Percentiles rank a stretch among this genome's conserved stretches.
Conservation (phyloP, 352 stramenopile species). For the Phytophthora macrochlamydospora region DNA sequence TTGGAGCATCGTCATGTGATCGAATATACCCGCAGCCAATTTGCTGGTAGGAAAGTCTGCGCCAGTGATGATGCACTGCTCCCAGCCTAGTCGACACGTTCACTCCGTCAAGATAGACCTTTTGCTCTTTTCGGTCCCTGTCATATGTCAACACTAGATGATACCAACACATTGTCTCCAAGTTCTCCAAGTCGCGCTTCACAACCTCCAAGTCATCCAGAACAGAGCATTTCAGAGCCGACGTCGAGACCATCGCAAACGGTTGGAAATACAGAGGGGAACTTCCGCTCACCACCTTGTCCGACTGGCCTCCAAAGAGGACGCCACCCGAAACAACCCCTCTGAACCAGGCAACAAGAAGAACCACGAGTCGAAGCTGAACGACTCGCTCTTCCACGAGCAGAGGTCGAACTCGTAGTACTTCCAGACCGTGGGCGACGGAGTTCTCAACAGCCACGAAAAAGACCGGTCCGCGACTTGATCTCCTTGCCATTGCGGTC, state of each 20-base stretch:
- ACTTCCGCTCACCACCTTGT: neutral
- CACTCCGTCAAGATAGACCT: slow-evolving; percentile 15
- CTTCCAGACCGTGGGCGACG: too few relatives aligned
- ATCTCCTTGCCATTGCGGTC: neutral
- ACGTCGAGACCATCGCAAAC: neutral
- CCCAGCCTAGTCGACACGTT: neutral
- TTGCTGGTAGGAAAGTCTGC: too few relatives aligned
- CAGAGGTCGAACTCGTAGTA: too few relatives aligned
- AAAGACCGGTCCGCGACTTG: neutral
- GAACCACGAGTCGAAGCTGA: slow-evolving; percentile 13
- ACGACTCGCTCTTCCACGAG: neutral
- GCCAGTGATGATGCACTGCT: slow-evolving; percentile 12
- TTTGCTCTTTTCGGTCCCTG: neutral
- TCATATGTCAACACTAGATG: slow-evolving; percentile 21
- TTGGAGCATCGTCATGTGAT: too few relatives aligned
- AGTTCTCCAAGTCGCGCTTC: neutral
- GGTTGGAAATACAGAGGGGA: slow-evolving; percentile 7
- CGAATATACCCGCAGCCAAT: too few relatives aligned
- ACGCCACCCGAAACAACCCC: slow-evolving; percentile 4
- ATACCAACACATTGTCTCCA: slow-evolving; percentile 21
- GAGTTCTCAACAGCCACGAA: neutral
- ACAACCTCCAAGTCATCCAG: too few relatives aligned
- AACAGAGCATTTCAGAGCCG: too few relatives aligned
- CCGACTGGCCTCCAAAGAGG: slow-evolving; percentile 7
- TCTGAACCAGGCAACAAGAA: slow-evolving; percentile 8